phyloP scores from a whole-genome alignment of 1,139 yeast species.

The Nakaseomyces kungkrabaensis region DNA sequence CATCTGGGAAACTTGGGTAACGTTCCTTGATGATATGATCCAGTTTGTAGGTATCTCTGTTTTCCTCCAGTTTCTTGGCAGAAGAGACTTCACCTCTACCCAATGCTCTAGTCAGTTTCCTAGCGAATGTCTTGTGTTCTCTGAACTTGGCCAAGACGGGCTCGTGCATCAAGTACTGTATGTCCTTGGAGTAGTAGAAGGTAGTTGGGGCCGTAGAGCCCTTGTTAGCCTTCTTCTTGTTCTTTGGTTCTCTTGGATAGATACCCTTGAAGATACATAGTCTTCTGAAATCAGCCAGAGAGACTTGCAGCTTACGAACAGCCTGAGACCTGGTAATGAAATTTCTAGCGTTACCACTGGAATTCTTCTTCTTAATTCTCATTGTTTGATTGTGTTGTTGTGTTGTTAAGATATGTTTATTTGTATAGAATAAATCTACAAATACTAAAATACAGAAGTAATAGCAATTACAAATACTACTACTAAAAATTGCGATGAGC shows the following conservation, averaged over 20 bases:
- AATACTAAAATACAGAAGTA: not conserved
- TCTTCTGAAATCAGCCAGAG: slow-evolving; percentile 96
- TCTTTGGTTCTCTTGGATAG: slow-evolving; percentile 92
- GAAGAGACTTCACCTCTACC: slow-evolving; percentile 87
- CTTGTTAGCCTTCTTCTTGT: slow-evolving; percentile 92
- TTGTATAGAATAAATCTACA: not conserved
- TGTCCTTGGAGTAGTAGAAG: slow-evolving; percentile 88
- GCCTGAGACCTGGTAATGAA: slow-evolving; percentile 95
- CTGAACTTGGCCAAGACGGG: slow-evolving; percentile 88
- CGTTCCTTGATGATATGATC: slow-evolving; percentile 91
- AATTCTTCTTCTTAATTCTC: slow-evolving; percentile 67
- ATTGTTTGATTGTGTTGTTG: slow-evolving; percentile 9
- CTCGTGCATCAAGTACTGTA: slow-evolving; percentile 89
- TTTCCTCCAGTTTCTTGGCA: slow-evolving; percentile 75
- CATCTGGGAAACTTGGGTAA: slow-evolving; percentile 89
- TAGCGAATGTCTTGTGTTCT: slow-evolving; percentile 90
- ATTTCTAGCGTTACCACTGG: slow-evolving; percentile 84
- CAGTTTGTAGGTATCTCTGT: slow-evolving; percentile 75
- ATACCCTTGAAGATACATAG: slow-evolving; percentile 95
- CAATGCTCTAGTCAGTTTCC: slow-evolving; percentile 78
- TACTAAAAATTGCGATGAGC: not conserved
- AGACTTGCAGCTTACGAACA: slow-evolving; percentile 79
- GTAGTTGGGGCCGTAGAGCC: slow-evolving; percentile 96
- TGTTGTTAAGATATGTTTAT: not conserved
- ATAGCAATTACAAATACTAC: too few relatives aligned